phyloP scores from a whole-genome alignment of 2,329 filamentous ascomycete species.

The Paracorniculantispora psalliotae region DNA sequence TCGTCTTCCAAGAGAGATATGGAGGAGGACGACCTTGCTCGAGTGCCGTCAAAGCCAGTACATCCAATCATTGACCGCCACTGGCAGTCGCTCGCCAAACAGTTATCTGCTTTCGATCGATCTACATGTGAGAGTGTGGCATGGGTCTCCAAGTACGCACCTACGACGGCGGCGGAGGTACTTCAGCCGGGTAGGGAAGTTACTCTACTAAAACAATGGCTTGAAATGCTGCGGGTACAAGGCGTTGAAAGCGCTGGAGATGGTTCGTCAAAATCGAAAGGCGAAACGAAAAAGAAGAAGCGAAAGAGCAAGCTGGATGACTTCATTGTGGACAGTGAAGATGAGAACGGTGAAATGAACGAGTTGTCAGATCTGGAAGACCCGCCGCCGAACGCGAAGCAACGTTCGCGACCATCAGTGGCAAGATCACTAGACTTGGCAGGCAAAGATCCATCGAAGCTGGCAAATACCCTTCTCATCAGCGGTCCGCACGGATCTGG shows the following conservation, averaged over 20 bases:
- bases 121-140: conserved; percentile 66
- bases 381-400: conserved; percentile 23
- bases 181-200: conserved; percentile 71
- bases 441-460: conserved; percentile 37
- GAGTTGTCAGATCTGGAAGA: conserved; percentile 53
- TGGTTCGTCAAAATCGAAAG: conserved; percentile 22
- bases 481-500: conserved; percentile 88
- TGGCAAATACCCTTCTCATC: conserved; percentile 75
- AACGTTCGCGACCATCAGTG: conserved; percentile 45
- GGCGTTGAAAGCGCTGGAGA: conserved; percentile 62
- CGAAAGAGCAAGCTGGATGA: conserved; percentile 71
- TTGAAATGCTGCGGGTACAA: conserved; percentile 69
- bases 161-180: conserved; percentile 62
- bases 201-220: conserved; percentile 71
- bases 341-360: conserved; percentile 65
- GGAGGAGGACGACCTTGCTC: conserved; percentile 33
- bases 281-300: conserved; percentile 52
- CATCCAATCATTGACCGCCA: conserved; percentile 59
- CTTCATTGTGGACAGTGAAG: conserved; percentile 75
- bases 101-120: conserved; percentile 74
- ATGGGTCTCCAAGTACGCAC: conserved; percentile 86
- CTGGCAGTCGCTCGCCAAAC: conserved; percentile 54
- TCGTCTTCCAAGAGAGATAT: conserved; percentile 15
- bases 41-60: conserved; percentile 18
- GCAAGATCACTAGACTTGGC: conserved; percentile 39